Evolutionary conservation across 2,329 filamentous ascomycete species (phyloP), one percentile per base, ranked within the genome.

Genomic region (Botrytis sinoallii): DNA sequence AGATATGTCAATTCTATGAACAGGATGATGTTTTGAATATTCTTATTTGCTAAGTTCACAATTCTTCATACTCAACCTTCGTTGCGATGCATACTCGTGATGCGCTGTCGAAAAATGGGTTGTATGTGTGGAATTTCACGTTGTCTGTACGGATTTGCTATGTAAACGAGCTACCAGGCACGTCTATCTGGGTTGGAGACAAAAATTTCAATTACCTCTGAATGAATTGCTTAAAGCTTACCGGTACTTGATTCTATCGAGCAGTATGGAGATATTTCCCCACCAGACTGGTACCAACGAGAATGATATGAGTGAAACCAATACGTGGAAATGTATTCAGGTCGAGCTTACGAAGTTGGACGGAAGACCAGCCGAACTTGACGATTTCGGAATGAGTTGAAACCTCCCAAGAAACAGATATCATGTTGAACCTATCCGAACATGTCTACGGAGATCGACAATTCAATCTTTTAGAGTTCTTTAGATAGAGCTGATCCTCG

Each of bases 11-110:
- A 20, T 14, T n/a, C 10, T 16, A 16, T 38, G 20, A 22, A 38
- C 7, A 6, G 0, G 4, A 8, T 14, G 22, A 14, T 12, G 0
- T 1, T 10, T 61, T 61, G 4, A 5, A 14, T n/a, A 9, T 38
- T 22, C 14, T 16, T 9, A 14, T 38, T 16, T 7, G 0, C 5
- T 38, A 16, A 6, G 6, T 3, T n/a, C 5, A 52, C 14, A 38
- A 1, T 25, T 14, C 59, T 61, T 61, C 35, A 61, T 25, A 25
- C 5, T 25, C 20, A 25, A 55, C 12, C 48, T n/a, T 55, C 12
- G 48, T n/a, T n/a, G 12, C 25, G 14, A 55, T 16, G 25, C 12
- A 55, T n/a, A 55, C 25, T n/a, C 48, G 48, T n/a, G 2, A 55
- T 16, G 12, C n/a, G 12, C 25, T 55, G 14, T n/a, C 6, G 48